Evolutionary conservation across 768 basidiomycete genomes (phyloP), one percentile per base, ranked within the genome.

Genomic region (Collybia mongolica): DNA sequence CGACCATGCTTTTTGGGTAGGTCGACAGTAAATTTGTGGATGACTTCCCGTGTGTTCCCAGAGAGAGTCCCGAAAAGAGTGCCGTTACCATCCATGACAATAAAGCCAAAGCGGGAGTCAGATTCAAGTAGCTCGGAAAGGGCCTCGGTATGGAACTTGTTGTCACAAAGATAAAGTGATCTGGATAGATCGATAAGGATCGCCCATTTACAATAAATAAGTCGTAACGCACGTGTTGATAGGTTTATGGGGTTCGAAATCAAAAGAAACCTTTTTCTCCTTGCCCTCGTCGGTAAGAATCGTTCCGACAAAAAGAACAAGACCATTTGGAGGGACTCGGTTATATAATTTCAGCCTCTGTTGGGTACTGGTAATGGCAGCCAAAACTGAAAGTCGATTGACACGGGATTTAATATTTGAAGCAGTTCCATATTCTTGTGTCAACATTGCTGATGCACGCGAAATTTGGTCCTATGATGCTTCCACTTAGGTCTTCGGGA

Each of bases 381-480:
- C 93, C 36, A 98, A 81, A 20, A 99, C 97, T 37, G 97, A 99
- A 17, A 97, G 84, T 61, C 97, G 86, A 76, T 96, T 98, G 67
- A 95, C 94, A 52, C 97, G 92, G 55, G 94, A 97, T 70, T 99
- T 99, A 79, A 99, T 98, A 76, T 99, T 98, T 54, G 95, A 97
- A n/a, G 97, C 97, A 6, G 95, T 98, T 47, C 94, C 94, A 61
- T 93, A 96, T 70, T 97, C 97, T 67, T 96, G 94, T 47, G 96
- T 98, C 66, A 99, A 83, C 96, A 99, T 97, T 51, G 86, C 88
- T 41, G 87, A 88, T 57, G 89, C 87, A 53, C 93, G 87, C 32
- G 95, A 95, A 67, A 99, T 91, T 82, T 98, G 96, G 72, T 90
- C 86, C 86, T 90, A 40, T 44, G 20, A 51, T 45, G 29, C 40